Evolutionary conservation across 2,329 filamentous ascomycete genomes (phyloP).

Genomic region (Passalora sequoiae): DNA sequence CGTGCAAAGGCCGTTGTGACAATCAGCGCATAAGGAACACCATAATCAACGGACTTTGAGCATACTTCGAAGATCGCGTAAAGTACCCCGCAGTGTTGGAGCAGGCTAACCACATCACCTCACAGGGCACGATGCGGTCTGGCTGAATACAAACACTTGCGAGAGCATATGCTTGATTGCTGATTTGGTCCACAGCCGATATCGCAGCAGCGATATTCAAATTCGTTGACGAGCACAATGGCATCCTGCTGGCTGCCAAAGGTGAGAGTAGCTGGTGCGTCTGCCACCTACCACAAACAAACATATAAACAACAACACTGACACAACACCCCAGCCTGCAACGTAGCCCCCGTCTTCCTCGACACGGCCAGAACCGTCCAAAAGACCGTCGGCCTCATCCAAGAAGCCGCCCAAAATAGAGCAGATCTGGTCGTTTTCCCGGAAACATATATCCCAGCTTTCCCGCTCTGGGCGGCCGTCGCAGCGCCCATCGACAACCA

Average conservation of each 20-base stretch:
- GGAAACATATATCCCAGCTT: slow-evolving; percentile 51
- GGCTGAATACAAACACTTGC: too few relatives aligned
- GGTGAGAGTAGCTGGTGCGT: slow-evolving; percentile 23
- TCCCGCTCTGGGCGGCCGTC: slow-evolving; percentile 49
- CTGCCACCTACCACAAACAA: too few relatives aligned
- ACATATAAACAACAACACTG: too few relatives aligned
- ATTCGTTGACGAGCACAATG: slow-evolving; percentile 11
- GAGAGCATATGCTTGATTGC: too few relatives aligned
- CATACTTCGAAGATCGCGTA: too few relatives aligned
- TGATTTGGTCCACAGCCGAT: too few relatives aligned
- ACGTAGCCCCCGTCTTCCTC: slow-evolving; percentile 44
- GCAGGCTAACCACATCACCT: too few relatives aligned
- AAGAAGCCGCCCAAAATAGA: slow-evolving; percentile 39
- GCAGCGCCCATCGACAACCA: slow-evolving; percentile 48
- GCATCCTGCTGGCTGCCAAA: slow-evolving; percentile 23
- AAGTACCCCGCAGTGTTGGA: slow-evolving; percentile 35
- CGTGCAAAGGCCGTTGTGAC: too few relatives aligned
- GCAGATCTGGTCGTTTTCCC: slow-evolving; percentile 53
- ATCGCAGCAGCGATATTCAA: too few relatives aligned
- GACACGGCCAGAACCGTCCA: slow-evolving; percentile 43
- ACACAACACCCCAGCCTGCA: slow-evolving; percentile 20
- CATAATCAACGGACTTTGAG: too few relatives aligned
- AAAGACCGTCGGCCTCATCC: slow-evolving; percentile 46
- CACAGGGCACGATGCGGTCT: too few relatives aligned
- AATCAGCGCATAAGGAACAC: too few relatives aligned